phyloP scores from a whole-genome alignment of 768 basidiomycete genomes.

The Neoboletus brunneissimus region DNA sequence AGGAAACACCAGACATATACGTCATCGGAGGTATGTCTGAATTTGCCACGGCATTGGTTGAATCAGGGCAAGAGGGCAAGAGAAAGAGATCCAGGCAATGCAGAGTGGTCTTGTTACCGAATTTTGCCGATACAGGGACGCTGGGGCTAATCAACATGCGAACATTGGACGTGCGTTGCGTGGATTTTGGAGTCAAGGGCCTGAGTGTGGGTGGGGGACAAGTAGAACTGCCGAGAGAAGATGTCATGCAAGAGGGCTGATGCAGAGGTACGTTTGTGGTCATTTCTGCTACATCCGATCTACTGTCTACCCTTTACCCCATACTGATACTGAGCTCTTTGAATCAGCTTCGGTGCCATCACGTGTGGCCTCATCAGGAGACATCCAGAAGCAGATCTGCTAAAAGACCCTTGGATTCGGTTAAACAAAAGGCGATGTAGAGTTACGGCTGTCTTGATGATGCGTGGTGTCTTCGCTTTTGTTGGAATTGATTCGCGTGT shows the following conservation, averaged over 20 bases:
- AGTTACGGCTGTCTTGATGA: background rate
- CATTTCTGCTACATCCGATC: background rate
- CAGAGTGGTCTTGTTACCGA: slow-evolving; percentile 78
- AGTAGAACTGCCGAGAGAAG: slow-evolving; percentile 2
- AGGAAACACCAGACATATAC: slow-evolving; percentile 86
- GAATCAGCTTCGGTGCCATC: background rate
- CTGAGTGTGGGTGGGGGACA: slow-evolving; percentile 26
- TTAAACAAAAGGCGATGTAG: background rate
- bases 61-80: slow-evolving; percentile 32
- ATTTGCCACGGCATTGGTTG: slow-evolving; percentile 73
- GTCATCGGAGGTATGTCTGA: slow-evolving; percentile 86
- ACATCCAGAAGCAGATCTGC: background rate
- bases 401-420: no score
- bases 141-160: slow-evolving; percentile 78
- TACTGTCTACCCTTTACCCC: background rate
- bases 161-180: slow-evolving; percentile 65
- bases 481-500: no score
- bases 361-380: background rate
- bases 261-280: background rate
- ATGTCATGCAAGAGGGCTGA: slow-evolving; percentile 29
- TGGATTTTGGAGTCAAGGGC: slow-evolving; percentile 51
- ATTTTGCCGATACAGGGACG: slow-evolving; percentile 73
- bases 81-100: slow-evolving; percentile 40
- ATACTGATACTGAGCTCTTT: background rate
- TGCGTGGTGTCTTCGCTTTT: background rate